Base-by-base conservation (phyloP, 495 filamentous ascomycete species). In the Friedmanniomyces simplex region DNA sequence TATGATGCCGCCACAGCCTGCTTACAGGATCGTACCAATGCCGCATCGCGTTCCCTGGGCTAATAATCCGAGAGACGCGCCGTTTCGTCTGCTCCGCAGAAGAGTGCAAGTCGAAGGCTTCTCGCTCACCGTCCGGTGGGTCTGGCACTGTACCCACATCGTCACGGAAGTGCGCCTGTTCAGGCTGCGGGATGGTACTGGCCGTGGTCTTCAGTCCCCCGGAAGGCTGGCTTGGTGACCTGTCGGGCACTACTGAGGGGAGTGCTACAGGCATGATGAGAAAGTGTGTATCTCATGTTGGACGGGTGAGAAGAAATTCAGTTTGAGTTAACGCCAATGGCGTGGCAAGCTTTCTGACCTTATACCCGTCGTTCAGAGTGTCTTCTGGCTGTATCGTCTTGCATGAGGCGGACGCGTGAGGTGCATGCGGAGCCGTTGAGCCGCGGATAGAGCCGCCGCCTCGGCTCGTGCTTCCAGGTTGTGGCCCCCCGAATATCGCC, bases 1-100 rank as follows among this genome's bases (percentile, higher is more conserved):
- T 65, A 57, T 79, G 69, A 22, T 70, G 66, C 45, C 64, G 62
- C 77, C 76, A 79, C 46, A 74, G 73, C 42, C 55, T 70, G 18
- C 57, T 57, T 3, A 76, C 39, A 20, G 66, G 58, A 42, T 68
- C 62, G 37, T 66, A 67, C 66, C 68, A 70, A 22, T 59, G 59
- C 26, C 16, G 4, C 32, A n/a, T 1, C 13, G 43, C 50, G 8
- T 22, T 28, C 13, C 30, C 32, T 1, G 51, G 45, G n/a, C 32
- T 52, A n/a, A 52, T 11, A 7, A 57, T 42, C 4, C 50, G 55
- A 3, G 50, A 58, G 20, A 59, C n/a, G 13, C 24, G 45, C 16
- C 28, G 30, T 20, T 50, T 26, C 10, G 2, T 43, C 34, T 18
- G 25, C 5, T 21, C 49, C 12, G 24, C 50, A 30, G 54, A 13